phyloP scores from a whole-genome alignment of 345 rosid species.

The Ceriops tagal region DNA sequence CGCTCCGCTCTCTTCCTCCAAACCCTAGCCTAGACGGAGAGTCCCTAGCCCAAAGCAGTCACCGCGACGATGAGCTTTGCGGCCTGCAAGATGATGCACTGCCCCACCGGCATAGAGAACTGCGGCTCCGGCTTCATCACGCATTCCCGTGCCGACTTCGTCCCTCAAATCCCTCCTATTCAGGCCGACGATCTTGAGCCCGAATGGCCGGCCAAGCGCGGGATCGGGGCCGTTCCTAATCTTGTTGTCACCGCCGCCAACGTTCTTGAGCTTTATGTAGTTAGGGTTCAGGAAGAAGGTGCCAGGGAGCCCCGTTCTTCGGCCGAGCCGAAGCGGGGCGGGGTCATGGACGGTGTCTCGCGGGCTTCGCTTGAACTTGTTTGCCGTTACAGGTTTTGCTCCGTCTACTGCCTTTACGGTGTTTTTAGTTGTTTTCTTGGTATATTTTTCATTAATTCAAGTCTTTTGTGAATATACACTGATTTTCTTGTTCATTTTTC shows the following conservation, averaged over 20 bases:
- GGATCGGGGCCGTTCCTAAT: slow-evolving; percentile 70
- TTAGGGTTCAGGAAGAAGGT: slow-evolving; percentile 76
- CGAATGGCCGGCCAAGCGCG: slow-evolving; percentile 54
- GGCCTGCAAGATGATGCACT: slow-evolving; percentile 95
- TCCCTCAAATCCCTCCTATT: slow-evolving; percentile 43
- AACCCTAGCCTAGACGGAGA: slow-evolving; percentile 11
- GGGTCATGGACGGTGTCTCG: slow-evolving; percentile 71
- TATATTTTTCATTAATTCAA: neutral
- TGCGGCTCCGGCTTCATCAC: slow-evolving; percentile 85
- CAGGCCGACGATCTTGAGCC: slow-evolving; percentile 64
- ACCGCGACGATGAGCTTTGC: slow-evolving; percentile 74
- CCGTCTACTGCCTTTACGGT: neutral
- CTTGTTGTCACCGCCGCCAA: slow-evolving; percentile 71
- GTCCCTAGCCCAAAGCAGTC: neutral
- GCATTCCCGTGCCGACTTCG: slow-evolving; percentile 61
- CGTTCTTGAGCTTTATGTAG: slow-evolving; percentile 72
- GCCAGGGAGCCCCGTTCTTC: slow-evolving; percentile 39
- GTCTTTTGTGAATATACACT: neutral
- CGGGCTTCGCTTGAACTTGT: slow-evolving; percentile 86
- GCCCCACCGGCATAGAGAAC: slow-evolving; percentile 81
- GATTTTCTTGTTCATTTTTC: neutral
- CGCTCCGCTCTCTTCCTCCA: neutral
- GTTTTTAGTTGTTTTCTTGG: neutral
- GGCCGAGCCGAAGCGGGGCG: slow-evolving; percentile 59
- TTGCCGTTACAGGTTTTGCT: slow-evolving; percentile 70